Percentiles rank a stretch among this genome's conserved stretches.
Conservation (phyloP, 306 rosid genomes). For the Medicago truncatula region MtrunA17r5.0-ANR NC_053048.1:30508501-30509000, state of each 20-base stretch:
- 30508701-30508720: slow-evolving; percentile 49
- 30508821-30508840: neutral
- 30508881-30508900: neutral
- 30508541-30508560: slow-evolving; percentile 58
- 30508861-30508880: neutral
- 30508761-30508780: slow-evolving; percentile 56
- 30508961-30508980: slow-evolving; percentile 41
- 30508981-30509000: slow-evolving; percentile 40
- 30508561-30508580: slow-evolving; percentile 23
- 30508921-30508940: slow-evolving; percentile 54
- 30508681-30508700: slow-evolving; percentile 42
- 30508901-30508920: slow-evolving; percentile 9
- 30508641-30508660: slow-evolving; percentile 38
- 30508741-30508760: slow-evolving; percentile 60
- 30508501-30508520: slow-evolving; percentile 68
- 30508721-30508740: slow-evolving; percentile 42
- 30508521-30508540: slow-evolving; percentile 58
- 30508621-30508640: slow-evolving; percentile 52
- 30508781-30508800: slow-evolving; percentile 50
- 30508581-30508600: slow-evolving; percentile 3
- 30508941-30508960: slow-evolving; percentile 45
- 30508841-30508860: neutral
- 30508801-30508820: slow-evolving; percentile 54
- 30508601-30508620: slow-evolving; percentile 40
- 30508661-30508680: slow-evolving; percentile 33